Percentiles rank a stretch among this genome's conserved stretches.
Evolutionary conservation across 2,329 filamentous ascomycete genomes (phyloP).

Genomic region (Balansia obtecta): DNA sequence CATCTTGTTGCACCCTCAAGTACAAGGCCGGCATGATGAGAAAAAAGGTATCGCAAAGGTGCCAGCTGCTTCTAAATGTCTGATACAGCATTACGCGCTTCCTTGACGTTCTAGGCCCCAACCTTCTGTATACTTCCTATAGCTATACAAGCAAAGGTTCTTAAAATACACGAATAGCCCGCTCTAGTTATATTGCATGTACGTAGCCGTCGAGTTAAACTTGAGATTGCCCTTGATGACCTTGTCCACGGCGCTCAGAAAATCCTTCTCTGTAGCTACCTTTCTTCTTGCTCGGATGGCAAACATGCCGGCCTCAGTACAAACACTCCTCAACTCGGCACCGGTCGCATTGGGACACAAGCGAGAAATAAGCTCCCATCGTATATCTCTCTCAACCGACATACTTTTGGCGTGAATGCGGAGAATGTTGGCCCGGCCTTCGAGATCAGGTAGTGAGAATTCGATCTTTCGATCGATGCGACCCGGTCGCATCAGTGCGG

Average conservation of each 20-base stretch:
- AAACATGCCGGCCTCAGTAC: conserved; percentile 97
- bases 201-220: conserved; percentile 97
- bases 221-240: conserved; percentile 98
- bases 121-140: conserved; percentile 12
- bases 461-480: conserved; percentile 99
- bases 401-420: conserved; percentile 99
- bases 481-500: conserved; percentile 91
- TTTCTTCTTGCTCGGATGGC: conserved; percentile 89
- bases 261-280: conserved; percentile 98
- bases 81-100: conserved; percentile 9
- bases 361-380: conserved; percentile 96
- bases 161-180: conserved; percentile 14
- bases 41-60: conserved; percentile 3
- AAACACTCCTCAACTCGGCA: conserved; percentile 90
- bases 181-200: conserved; percentile 95
- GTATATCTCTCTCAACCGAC: conserved; percentile 96
- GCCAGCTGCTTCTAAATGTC: conserved; percentile 8
- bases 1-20: too few relatives aligned
- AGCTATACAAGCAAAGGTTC: conserved; percentile 20
- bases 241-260: conserved; percentile 95
- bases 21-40: too few relatives aligned
- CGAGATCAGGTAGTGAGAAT: conserved; percentile 92
- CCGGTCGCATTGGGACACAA: conserved; percentile 95
- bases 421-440: conserved; percentile 93
- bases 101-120: conserved; percentile 12